Evolutionary conservation across 805 yeast genomes (phyloP), one percentile per base, ranked within the genome.

Genomic region (Candida namnaoensis): DNA sequence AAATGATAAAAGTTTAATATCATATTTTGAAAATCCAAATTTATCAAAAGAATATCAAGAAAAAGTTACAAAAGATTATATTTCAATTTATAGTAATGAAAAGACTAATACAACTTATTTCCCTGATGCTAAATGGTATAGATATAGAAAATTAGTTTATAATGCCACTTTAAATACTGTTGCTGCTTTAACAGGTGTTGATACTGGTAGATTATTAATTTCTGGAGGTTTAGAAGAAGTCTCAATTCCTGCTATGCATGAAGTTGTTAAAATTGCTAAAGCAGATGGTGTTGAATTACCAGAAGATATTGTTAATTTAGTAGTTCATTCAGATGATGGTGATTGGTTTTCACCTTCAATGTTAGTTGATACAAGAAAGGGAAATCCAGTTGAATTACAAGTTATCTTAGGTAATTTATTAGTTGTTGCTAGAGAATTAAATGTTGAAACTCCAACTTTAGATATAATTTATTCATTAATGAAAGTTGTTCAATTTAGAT

Each of bases 371-470:
- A 66, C 65, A 26, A 66, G 72, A 37, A 77, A 79, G 40, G 72
- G 75, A 34, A 79, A 81, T 50, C 74, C 78, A 34, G 74, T 82
- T 61, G 91, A 84, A 59, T 58, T 81, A 35, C 87, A 82, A 53
- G 78, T 73, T 26, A 79, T 84, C 43, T 60, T 84, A 30, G 88
- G 90, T n/a, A 83, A 82, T 50, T 69, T 83, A 2, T 51, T 81
- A 37, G 59, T 19, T 19, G 3, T 19, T 19, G 19, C 19, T 19
- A 19, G 3, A 19, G 19, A 19, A 19, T 19, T 19, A 19, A 19
- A 19, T 19, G 19, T 19, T 19, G 3, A 19, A 19, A 19, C 19
- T 19, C 19, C 19, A 19, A 19, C 19, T 19, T 19, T 19, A 19
- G 3, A 19, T 19, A 19, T 19, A 19, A 19, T 19, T 19, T 19